Conservation (phyloP, 2,329 filamentous ascomycete genomes). For the Seiridium unicorne region DNA sequence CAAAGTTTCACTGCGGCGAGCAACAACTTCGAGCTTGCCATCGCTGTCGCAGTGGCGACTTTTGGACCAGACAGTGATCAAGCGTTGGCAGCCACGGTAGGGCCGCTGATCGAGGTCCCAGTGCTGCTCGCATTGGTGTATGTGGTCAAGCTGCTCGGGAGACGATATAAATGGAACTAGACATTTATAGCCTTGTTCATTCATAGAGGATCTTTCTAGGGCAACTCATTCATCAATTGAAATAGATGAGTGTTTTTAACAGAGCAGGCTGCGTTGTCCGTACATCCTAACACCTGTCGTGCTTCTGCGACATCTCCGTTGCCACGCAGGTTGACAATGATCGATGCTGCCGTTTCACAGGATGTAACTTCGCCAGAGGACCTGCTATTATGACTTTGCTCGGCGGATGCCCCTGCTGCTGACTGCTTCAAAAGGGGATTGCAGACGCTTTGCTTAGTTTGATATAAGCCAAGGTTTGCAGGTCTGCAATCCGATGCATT, state of each 20-base stretch:
- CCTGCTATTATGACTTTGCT: too few species aligned
- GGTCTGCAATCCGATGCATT: background rate
- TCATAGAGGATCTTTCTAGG: too few species aligned
- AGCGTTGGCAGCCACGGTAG: slow-evolving; percentile 79
- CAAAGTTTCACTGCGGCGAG: slow-evolving; percentile 89
- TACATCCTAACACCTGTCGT: slow-evolving; percentile 20
- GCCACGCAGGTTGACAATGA: slow-evolving; percentile 24
- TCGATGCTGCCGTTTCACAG: slow-evolving; percentile 25
- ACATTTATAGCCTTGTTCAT: too few species aligned
- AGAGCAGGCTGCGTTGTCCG: slow-evolving; percentile 18
- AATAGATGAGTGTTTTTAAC: slow-evolving; percentile 29
- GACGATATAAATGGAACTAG: slow-evolving; percentile 51
- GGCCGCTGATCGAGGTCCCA: slow-evolving; percentile 83
- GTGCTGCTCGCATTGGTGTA: slow-evolving; percentile 78
- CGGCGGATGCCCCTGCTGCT: too few species aligned
- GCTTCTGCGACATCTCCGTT: slow-evolving; percentile 17
- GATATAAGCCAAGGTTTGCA: too few species aligned
- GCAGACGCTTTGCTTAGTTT: background rate
- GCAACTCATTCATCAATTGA: slow-evolving; percentile 26
- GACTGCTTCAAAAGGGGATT: background rate
- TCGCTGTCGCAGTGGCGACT: slow-evolving; percentile 80
- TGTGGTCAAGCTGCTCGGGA: slow-evolving; percentile 59
- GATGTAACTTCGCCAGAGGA: slow-evolving; percentile 15
- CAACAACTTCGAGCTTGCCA: slow-evolving; percentile 91
- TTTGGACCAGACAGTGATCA: slow-evolving; percentile 78